Evolutionary conservation across 1,284 basidiomycete species (phyloP).

Genomic region (Microbotryomycetes sp.): DNA sequence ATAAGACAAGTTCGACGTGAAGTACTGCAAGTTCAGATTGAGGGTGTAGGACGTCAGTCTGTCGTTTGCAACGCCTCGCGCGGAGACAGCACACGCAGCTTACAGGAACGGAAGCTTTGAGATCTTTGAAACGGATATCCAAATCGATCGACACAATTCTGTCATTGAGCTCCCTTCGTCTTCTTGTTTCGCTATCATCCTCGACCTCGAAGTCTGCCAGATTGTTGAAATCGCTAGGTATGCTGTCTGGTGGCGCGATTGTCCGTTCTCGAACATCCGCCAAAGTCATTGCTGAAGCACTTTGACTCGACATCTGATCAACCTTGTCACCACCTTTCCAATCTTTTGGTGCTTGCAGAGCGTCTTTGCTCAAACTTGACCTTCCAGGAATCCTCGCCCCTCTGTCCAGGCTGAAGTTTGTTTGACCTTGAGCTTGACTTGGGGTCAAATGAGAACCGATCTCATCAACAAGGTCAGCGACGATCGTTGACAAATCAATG

Average conservation of each 20-base stretch:
- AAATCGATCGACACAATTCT: slow-evolving; percentile 69
- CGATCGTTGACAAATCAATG: slow-evolving; percentile 67
- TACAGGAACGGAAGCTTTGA: slow-evolving; percentile 86
- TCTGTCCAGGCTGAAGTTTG: background rate
- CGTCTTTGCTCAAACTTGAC: slow-evolving; percentile 17
- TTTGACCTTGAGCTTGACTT: background rate
- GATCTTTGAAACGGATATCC: slow-evolving; percentile 87
- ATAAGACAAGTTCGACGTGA: slow-evolving; percentile 78
- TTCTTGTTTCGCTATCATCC: slow-evolving; percentile 4
- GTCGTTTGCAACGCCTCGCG: too few species aligned
- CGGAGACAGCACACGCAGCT: slow-evolving; percentile 1
- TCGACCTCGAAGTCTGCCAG: slow-evolving; percentile 45
- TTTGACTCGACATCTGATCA: slow-evolving; percentile 8
- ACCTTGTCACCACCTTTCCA: slow-evolving; percentile 8
- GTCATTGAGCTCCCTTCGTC: slow-evolving; percentile 19
- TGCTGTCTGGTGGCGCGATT: slow-evolving; percentile 2
- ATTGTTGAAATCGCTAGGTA: slow-evolving; percentile 33
- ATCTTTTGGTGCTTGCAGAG: slow-evolving; percentile 30
- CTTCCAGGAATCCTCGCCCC: slow-evolving; percentile 18
- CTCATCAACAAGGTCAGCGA: slow-evolving; percentile 84
- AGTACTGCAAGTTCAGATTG: slow-evolving; percentile 47
- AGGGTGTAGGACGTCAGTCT: background rate
- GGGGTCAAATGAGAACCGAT: slow-evolving; percentile 44
- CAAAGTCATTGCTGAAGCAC: slow-evolving; percentile 1
- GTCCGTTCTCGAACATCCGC: slow-evolving; percentile 18